Conservation (phyloP, 768 basidiomycete species). For the Psilocybe cyanescens region DNA sequence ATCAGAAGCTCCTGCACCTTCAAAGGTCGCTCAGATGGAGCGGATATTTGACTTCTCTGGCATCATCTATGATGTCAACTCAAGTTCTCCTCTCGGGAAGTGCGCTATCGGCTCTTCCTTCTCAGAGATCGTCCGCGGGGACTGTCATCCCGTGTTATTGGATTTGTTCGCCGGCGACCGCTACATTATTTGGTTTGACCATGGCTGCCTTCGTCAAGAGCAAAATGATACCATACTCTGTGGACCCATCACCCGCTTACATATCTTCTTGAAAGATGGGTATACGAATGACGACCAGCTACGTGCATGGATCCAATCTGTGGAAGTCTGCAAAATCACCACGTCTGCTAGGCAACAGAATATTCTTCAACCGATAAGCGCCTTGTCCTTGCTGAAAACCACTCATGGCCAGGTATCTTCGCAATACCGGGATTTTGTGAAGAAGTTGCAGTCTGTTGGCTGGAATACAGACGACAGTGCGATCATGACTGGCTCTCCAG, state of each 20-base stretch:
- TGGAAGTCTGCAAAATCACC: constrained; percentile 33
- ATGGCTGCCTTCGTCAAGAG: constrained; percentile 21
- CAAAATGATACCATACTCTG: not conserved
- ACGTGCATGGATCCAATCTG: constrained; percentile 57
- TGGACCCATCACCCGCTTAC: constrained; percentile 29
- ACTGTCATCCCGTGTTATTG: constrained; percentile 34
- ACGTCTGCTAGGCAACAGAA: not conserved
- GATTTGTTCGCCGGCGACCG: constrained; percentile 45
- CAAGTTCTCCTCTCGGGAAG: constrained; percentile 39
- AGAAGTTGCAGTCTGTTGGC: constrained; percentile 1
- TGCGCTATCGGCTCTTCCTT: constrained; percentile 57
- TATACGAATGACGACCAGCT: constrained; percentile 52
- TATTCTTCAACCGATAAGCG: not conserved
- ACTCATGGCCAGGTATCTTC: constrained; percentile 3
- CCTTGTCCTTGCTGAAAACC: not conserved
- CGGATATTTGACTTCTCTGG: constrained; percentile 45
- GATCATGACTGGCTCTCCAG: constrained; percentile 34
- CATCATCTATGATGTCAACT: constrained; percentile 38
- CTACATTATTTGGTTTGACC: constrained; percentile 60
- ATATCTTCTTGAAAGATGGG: constrained; percentile 55
- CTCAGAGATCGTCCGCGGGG: constrained; percentile 31
- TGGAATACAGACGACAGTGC: constrained; percentile 27
- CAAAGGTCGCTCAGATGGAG: constrained; percentile 44
- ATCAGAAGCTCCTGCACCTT: constrained; percentile 33
- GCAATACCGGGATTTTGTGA: constrained; percentile 6